Evolutionary conservation across 2,329 filamentous ascomycete species (phyloP).

Genomic region (Diplodia scrobiculata): DNA sequence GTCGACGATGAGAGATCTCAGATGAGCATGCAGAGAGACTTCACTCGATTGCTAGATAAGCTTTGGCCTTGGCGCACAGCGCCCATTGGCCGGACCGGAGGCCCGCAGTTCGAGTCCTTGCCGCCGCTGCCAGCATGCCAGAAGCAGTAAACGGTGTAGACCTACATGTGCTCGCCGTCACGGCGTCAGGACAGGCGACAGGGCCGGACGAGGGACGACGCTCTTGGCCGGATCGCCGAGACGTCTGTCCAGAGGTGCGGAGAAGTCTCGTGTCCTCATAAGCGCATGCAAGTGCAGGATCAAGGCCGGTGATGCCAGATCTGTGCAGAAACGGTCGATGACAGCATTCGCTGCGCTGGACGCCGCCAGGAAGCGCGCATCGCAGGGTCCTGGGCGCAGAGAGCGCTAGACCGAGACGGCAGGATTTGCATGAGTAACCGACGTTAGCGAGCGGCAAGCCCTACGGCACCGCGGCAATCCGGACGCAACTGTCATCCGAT

Average conservation of each 20-base stretch:
- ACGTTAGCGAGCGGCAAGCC: conserved; percentile 11
- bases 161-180: neutral
- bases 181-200: neutral
- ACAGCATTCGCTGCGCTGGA: neutral
- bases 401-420: neutral
- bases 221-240: neutral
- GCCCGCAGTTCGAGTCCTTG: neutral
- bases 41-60: conserved; percentile 7
- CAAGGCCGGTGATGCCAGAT: conserved; percentile 6
- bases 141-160: neutral
- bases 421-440: neutral
- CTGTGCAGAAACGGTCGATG: conserved; percentile 6
- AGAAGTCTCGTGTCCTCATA: neutral
- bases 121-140: neutral
- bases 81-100: neutral
- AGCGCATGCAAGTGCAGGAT: neutral
- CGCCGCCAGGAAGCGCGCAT: neutral
- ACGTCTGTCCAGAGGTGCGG: neutral
- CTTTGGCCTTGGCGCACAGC: neutral
- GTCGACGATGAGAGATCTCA: neutral
- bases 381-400: neutral
- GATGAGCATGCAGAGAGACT: neutral
- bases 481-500: conserved; percentile 12
- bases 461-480: neutral
- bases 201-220: neutral